Evolutionary conservation across 2,329 filamentous ascomycete species (phyloP), one percentile per base, ranked within the genome.

Genomic region (Fusarium mundagurra): DNA sequence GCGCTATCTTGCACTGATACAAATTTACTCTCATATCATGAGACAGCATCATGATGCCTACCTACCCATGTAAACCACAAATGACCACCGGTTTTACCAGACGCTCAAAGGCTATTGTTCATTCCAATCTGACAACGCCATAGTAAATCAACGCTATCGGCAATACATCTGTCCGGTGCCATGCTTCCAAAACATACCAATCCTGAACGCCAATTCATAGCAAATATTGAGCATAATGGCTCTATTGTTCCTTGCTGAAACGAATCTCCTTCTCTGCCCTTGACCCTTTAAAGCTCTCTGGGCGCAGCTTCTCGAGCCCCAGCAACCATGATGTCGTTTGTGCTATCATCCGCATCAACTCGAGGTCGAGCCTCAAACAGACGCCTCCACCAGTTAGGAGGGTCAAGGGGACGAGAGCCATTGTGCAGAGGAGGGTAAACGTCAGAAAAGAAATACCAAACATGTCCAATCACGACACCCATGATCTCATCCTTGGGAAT

Each of bases 361-460:
- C 78, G 80, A 39, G 81, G 84, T 54, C 86, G 84, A n/a, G 88
- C 85, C 74, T 92, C 95, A 79, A 98, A 98, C 24, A 98, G 80
- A 47, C 95, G 89, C 66, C 93, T 89, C 96, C 96, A 99, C 92
- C 94, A 98, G 67, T 86, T 85, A 0, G 96, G 96, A 43, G 96
- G 96, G 78, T 98, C 96, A 54, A 99, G 87, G 2, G 96, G 96
- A 64, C 94, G 89, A 59, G 93, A 92, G 24, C 94, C 94, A 72
- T 93, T 91, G 83, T 98, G 94, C 48, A 98, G 89, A 7, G 95
- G 93, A 8, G 96, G 96, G 83, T 98, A 99, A 22, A 99, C 95
- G 82, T 99, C 96, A 68, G 92, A 94, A 83, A 98, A 98, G 85
- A 98, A 99, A 83, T 98, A 99, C 93, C 95, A 98, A 45, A 98